Percentiles rank a stretch among this genome's conserved stretches.
phyloP scores from a whole-genome alignment of 345 rosid genomes.

The Carallia brachiata region DNA sequence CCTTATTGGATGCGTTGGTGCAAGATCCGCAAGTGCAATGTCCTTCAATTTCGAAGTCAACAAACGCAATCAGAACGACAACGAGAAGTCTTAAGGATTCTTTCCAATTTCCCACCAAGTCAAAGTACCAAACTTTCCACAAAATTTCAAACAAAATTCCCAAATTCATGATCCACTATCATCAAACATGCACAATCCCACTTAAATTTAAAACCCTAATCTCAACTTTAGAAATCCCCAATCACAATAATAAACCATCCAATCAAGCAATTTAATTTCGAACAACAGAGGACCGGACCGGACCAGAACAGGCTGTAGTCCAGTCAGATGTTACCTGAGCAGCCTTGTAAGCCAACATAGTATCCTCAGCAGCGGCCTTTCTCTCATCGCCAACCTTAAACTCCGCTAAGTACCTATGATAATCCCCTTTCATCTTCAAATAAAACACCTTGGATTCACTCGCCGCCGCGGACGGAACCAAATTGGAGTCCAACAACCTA shows the following conservation, averaged over 20 bases:
- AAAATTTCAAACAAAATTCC: background rate
- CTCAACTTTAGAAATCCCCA: background rate
- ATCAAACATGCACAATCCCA: background rate
- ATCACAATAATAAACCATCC: background rate
- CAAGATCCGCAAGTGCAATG: conserved; percentile 66
- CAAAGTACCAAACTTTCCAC: background rate
- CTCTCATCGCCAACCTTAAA: conserved; percentile 83
- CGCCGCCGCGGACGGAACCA: conserved; percentile 69
- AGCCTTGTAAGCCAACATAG: conserved; percentile 87
- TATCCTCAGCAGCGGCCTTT: conserved; percentile 93
- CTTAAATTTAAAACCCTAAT: background rate
- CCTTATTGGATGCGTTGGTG: conserved; percentile 92
- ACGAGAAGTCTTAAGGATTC: too few relatives aligned
- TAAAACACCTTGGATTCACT: conserved; percentile 91
- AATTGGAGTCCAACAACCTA: conserved; percentile 57
- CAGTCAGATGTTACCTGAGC: conserved; percentile 59
- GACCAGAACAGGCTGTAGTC: too few relatives aligned
- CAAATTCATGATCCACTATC: background rate
- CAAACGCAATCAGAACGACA: background rate
- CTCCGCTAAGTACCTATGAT: conserved; percentile 90
- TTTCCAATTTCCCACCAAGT: background rate
- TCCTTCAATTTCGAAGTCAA: conserved; percentile 38
- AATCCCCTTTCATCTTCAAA: conserved; percentile 97
- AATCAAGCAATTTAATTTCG: background rate
- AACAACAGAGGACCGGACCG: background rate